phyloP scores from a whole-genome alignment of 2,329 filamentous ascomycete genomes.

The Clarireedia monteithiana region DNA sequence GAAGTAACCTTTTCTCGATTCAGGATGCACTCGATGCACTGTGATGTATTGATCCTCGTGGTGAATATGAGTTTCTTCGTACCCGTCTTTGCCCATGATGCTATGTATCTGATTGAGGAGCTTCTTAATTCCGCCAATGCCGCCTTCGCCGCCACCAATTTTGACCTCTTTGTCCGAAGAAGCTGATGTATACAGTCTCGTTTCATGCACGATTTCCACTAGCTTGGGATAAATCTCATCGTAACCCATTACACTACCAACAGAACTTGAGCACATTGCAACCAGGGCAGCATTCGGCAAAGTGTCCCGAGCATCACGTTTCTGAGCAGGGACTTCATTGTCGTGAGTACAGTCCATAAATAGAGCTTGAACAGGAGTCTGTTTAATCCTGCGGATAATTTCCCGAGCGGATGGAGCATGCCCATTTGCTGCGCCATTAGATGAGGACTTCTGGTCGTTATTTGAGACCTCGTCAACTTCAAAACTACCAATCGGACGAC shows the following conservation, averaged over 20 bases:
- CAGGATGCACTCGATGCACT: conserved; percentile 87
- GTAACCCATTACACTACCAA: conserved; percentile 95
- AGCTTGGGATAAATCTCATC: conserved; percentile 92
- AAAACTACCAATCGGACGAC: conserved; percentile 92
- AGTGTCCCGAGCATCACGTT: conserved; percentile 88
- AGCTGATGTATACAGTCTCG: conserved; percentile 69
- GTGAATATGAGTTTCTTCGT: conserved; percentile 92
- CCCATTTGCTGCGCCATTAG: conserved; percentile 26
- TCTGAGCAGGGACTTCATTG: conserved; percentile 93
- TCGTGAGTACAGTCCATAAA: conserved; percentile 99
- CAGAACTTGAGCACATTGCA: conserved; percentile 90
- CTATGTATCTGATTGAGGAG: conserved; percentile 91
- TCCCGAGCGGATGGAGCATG: conserved; percentile 27
- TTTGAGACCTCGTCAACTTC: conserved; percentile 81
- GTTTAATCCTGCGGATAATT: conserved; percentile 72
- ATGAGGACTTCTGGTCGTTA: conserved; percentile 38
- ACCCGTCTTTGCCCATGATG: conserved; percentile 90
- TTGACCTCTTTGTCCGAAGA: conserved; percentile 60
- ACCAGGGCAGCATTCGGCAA: conserved; percentile 90
- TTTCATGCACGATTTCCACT: conserved; percentile 90
- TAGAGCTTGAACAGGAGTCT: conserved; percentile 82
- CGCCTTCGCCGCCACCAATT: conserved; percentile 63
- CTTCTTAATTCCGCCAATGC: conserved; percentile 87
- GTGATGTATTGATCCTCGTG: conserved; percentile 96
- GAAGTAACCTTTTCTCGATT: conserved; percentile 89